Evolutionary conservation across 495 filamentous ascomycete species (phyloP), one percentile per base, ranked within the genome.

Genomic region (Lophiotrema nucula): DNA sequence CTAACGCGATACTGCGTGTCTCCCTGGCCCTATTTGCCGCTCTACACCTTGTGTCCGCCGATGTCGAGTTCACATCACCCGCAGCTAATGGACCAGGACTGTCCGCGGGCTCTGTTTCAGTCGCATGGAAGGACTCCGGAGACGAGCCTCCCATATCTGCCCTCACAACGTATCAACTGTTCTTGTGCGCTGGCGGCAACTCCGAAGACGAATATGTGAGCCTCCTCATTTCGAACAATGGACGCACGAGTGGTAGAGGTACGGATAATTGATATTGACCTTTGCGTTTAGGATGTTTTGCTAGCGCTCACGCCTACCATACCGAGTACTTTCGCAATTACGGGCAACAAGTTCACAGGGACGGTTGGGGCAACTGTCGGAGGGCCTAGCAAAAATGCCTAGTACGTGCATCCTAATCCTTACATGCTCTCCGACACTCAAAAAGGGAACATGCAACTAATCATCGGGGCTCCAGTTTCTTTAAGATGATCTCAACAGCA

Each of bases 151-250:
- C 66, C 5, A 65, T 86, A 24, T 65, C 75, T 1, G 73, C 80
- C 41, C 74, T 88, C 38, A 67, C 71, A 19, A 75, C 73, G 15
- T 90, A 84, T 69, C 73, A 80, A 38, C 71, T 89, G 22, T 82
- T 80, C 58, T 76, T 89, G 2, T 86, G 80, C 61, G 79, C 84
- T 31, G 84, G 84, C 25, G 83, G 85, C 25, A 86, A 88, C 65
- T 67, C 39, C 39, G 19, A 43, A 11, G 39, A 43, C 39, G 19
- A 8, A 8, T 35, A n/a, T 35, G 31, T 35, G 23, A n/a, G n/a
- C n/a, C n/a, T n/a, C n/a, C n/a, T n/a, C n/a, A n/a, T n/a, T n/a
- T n/a, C n/a, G n/a, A n/a, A n/a, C n/a, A n/a, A n/a, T n/a, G n/a
- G n/a, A n/a, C n/a, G n/a, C n/a, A n/a, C n/a, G n/a, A n/a, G 70